These are phyloP conservation scores for Acanthamoeba healyi DNA, from an alignment of 208 protist species.

Conservation along the genomic window DNA sequence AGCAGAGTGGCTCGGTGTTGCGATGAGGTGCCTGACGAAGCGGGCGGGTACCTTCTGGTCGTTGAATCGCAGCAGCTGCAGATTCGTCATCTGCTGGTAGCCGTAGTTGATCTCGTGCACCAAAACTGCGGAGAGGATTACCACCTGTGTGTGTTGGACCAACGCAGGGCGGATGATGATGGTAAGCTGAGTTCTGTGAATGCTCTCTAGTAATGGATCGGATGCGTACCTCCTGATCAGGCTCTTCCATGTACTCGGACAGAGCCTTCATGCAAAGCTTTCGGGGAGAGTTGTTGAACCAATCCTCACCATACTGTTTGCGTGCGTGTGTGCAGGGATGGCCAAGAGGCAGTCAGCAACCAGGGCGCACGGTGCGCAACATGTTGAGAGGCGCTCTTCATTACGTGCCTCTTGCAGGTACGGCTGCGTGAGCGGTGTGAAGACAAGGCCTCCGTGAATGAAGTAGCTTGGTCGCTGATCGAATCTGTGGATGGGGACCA, in stretches of 20 bases:
- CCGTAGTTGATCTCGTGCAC: conserved; percentile 85
- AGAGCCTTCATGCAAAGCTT: conserved; percentile 78
- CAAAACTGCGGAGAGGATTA: conserved; percentile 79
- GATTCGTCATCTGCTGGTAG: conserved; percentile 73
- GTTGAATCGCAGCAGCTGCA: conserved; percentile 77
- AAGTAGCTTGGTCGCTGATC: conserved; percentile 37
- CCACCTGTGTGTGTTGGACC: conserved; percentile 72
- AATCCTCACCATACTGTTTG: conserved; percentile 67
- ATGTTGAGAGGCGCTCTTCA: no score
- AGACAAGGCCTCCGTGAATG: conserved; percentile 84
- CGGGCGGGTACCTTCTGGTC: conserved; percentile 54
- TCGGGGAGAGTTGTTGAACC: conserved; percentile 76
- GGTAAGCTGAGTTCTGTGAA: no score
- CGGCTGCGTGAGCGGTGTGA: conserved; percentile 79
- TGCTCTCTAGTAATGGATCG: no score
- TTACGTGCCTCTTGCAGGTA: conserved; percentile 82
- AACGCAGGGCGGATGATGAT: neutral
- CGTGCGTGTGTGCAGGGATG: neutral
- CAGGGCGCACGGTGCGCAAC: no score
- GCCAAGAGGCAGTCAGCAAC: neutral
- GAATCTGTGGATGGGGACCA: conserved; percentile 75
- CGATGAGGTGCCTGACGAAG: neutral
- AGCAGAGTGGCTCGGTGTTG: no score
- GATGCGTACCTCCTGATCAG: conserved; percentile 13
- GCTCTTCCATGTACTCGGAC: conserved; percentile 34